These are phyloP conservation scores for Hemileccinum impolitum DNA, from an alignment of 768 basidiomycete species.

Conservation along the genomic window DNA sequence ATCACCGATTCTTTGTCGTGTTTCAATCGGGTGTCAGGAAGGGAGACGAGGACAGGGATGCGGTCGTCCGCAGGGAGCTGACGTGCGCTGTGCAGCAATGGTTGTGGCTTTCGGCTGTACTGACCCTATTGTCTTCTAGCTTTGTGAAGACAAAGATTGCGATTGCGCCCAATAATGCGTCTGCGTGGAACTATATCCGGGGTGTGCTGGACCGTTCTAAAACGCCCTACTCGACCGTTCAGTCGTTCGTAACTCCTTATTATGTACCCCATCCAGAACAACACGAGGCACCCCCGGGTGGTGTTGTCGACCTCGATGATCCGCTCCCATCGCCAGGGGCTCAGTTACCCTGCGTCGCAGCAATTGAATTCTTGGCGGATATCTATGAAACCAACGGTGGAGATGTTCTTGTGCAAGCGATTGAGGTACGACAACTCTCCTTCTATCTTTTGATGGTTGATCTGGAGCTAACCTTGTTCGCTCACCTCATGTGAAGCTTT, in stretches of 20 bases:
- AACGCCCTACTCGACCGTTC: slow-evolving; percentile 53
- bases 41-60: slow-evolving; percentile 60
- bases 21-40: slow-evolving; percentile 62
- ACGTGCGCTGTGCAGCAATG: slow-evolving; percentile 49
- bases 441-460: neutral
- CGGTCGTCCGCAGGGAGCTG: slow-evolving; percentile 65
- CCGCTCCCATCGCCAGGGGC: slow-evolving; percentile 63
- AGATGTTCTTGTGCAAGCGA: slow-evolving; percentile 43
- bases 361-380: slow-evolving; percentile 86
- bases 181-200: slow-evolving; percentile 96
- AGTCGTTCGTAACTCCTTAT: slow-evolving; percentile 65
- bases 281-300: slow-evolving; percentile 30
- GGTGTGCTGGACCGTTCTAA: slow-evolving; percentile 67
- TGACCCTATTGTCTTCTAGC: slow-evolving; percentile 34
- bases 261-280: slow-evolving; percentile 36
- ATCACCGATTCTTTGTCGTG: slow-evolving; percentile 89
- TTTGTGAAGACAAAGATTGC: slow-evolving; percentile 83
- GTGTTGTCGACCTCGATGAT: slow-evolving; percentile 69
- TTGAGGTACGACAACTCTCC: slow-evolving; percentile 38
- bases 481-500: slow-evolving; percentile 46
- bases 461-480: slow-evolving; percentile 8
- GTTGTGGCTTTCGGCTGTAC: neutral
- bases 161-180: slow-evolving; percentile 87
- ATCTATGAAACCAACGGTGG: slow-evolving; percentile 58
- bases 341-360: slow-evolving; percentile 71